Evolutionary conservation across 495 filamentous ascomycete species (phyloP), one percentile per base, ranked within the genome.

Genomic region (Xylaria acuta): DNA sequence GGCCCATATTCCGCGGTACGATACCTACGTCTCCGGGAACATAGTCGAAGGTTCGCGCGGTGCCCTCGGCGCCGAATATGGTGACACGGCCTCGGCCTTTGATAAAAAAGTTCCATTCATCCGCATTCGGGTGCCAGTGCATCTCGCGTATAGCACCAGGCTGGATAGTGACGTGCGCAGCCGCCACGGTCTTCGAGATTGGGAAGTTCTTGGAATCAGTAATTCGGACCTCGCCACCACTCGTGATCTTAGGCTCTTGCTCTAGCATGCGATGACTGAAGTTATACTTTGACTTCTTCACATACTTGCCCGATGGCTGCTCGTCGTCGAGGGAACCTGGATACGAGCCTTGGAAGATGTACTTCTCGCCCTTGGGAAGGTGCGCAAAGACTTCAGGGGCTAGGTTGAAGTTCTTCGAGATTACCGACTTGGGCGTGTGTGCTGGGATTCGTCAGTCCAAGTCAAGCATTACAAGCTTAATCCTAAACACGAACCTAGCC

Each of bases 131-230:
- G 72, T 89, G 87, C 86, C 87, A 89, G 78, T 89, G 86, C 80
- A 88, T 88, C 78, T 90, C 89, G 6, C 89, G 85, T 60, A 90
- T 75, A 0, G 86, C 88, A 1, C 88, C 88, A 0, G 88, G 88
- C 53, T 87, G 76, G 54, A 90, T 88, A 60, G 80, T 80, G 11
- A 90, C 75, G 73, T 90, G 89, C 8, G 88, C 90, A 2, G 90
- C 90, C 0, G 90, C 88, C 20, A 92, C 83, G 0, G 88, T 92
- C 73, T 88, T 86, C 56, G 90, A 89, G 71, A 92, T 84, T 27
- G 86, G 85, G 74, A 92, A 92, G 76, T 90, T 92, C 36, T 78
- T 85, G n/a, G 88, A 88, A 76, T 92, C 90, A 3, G 87, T 85
- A 73, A 91, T 91, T 27, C 89, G 85, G 1, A 91, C 89, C 16